Base-by-base conservation (phyloP, 2,329 filamentous ascomycete genomes). In the Penicillium paneum region DNA sequence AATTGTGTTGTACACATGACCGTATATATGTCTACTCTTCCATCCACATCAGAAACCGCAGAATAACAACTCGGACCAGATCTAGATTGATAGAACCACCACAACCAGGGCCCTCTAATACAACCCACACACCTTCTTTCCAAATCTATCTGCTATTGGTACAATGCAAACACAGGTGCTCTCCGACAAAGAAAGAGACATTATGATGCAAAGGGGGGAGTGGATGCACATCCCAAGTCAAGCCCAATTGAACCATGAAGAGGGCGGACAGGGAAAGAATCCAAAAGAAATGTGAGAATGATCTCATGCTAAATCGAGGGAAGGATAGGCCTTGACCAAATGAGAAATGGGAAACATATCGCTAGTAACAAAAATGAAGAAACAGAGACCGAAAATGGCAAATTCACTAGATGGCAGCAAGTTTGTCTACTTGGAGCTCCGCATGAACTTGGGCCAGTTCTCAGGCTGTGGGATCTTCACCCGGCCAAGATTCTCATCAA, bases 401-500 rank as follows among this genome's bases (percentile, higher is more conserved):
- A 66, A 52, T 32, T 53, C 36, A 49, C n/a, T 45, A 50, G 44
- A 39, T 45, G 49, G 29, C 17, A 39, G 32, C 10, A n/a, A 21
- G 32, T 29, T 29, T 61, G 59, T 67, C 62, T 69, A 64, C 55
- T 70, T 68, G 29, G 67, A 54, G 19, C 55, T 50, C 53, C 67
- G 67, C 24, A 74, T 58, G 44, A 74, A 63, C 57, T 71, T 73
- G 44, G 72, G 70, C 71, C 73, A 76, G 31, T 65, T 66, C 48
- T 71, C 68, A 34, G 71, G 67, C 32, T 73, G 66, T 32, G 80
- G 80, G 49, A 89, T 69, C 74, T 83, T 85, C 56, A 89, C 77
- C 63, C 86, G 84, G 58, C 93, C 93, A 79, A 97, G 97, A 71
- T 95, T 89, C 76, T 94, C 87, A 70, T 97, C 93, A 57, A 97